Percentiles rank a stretch among this genome's conserved stretches.
Evolutionary conservation across 2,329 filamentous ascomycete species (phyloP).

Genomic region (Phaeophleospora eucalypticola): DNA sequence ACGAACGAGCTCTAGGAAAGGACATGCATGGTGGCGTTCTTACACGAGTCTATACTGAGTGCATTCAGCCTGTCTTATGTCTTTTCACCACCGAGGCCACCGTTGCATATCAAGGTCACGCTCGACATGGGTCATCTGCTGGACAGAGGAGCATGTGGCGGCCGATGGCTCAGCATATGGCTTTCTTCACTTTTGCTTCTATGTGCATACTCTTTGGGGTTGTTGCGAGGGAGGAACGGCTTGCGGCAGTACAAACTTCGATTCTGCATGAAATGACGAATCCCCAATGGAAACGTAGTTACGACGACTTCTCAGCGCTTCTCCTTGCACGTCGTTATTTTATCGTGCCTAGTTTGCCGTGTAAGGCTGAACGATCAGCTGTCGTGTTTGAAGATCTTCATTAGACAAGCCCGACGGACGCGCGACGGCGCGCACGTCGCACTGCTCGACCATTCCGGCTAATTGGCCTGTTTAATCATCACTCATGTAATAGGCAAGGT

Average conservation of each 20-base stretch:
- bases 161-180: constrained; percentile 3
- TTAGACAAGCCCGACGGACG: not conserved
- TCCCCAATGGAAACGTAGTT: not conserved
- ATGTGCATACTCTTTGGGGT: constrained; percentile 5
- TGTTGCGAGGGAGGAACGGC: not conserved
- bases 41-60: constrained; percentile 13
- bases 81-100: not conserved
- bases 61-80: constrained; percentile 12
- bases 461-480: not conserved
- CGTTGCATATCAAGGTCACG: not conserved
- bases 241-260: constrained; percentile 3
- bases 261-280: constrained; percentile 2
- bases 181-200: constrained; percentile 5
- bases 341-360: not conserved
- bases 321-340: constrained; percentile 3
- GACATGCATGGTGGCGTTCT: constrained; percentile 19
- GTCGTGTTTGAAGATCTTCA: not conserved
- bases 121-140: constrained; percentile 2
- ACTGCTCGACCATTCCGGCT: not conserved
- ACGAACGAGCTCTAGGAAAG: constrained; percentile 19
- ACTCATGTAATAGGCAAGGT: not conserved
- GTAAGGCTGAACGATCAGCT: not conserved
- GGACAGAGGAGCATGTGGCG: constrained; percentile 5
- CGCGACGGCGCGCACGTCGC: not conserved
- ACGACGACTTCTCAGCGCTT: not conserved